Percentiles rank a stretch among this genome's conserved stretches.
Conservation (phyloP, 768 basidiomycete species). For the Nevesoporus exiguus region DNA sequence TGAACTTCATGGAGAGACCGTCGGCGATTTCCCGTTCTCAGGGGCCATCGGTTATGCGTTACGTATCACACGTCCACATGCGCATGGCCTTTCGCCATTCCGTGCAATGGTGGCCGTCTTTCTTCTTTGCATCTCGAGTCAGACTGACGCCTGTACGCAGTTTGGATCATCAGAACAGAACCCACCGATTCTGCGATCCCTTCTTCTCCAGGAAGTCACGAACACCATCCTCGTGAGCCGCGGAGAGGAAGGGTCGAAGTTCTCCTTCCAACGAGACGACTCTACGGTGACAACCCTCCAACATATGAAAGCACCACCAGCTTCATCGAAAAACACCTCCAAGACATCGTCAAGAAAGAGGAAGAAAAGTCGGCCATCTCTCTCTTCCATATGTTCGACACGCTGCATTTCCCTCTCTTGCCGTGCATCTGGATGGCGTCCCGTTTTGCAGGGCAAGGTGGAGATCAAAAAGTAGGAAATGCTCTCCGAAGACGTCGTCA, state of each 20-base stretch:
- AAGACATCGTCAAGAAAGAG: constrained; percentile 11
- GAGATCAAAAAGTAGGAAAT: constrained; percentile 19
- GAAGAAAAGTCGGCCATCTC: not conserved
- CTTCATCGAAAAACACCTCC: constrained; percentile 10
- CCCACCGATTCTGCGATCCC: constrained; percentile 1
- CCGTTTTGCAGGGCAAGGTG: constrained; percentile 2
- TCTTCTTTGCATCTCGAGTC: not conserved
- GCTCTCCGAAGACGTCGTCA: constrained; percentile 21
- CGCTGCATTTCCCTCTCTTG: not conserved
- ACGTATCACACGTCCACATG: too few species aligned
- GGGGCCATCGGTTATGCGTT: not conserved
- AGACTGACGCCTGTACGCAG: not conserved
- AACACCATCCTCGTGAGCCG: too few species aligned
- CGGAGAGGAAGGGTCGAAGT: constrained; percentile 6
- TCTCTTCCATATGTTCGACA: not conserved
- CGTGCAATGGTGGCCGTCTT: not conserved
- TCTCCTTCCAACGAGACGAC: constrained; percentile 10
- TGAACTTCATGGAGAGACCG: constrained; percentile 6
- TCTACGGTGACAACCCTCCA: constrained; percentile 7
- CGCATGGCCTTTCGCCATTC: too few species aligned
- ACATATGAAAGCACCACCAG: constrained; percentile 5
- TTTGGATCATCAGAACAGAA: constrained; percentile 13
- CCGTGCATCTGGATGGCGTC: not conserved
- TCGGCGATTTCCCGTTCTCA: too few species aligned
- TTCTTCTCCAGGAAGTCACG: too few species aligned